phyloP scores from a whole-genome alignment of 2,329 filamentous ascomycete genomes.

The Cladosporium colombiae region DNA sequence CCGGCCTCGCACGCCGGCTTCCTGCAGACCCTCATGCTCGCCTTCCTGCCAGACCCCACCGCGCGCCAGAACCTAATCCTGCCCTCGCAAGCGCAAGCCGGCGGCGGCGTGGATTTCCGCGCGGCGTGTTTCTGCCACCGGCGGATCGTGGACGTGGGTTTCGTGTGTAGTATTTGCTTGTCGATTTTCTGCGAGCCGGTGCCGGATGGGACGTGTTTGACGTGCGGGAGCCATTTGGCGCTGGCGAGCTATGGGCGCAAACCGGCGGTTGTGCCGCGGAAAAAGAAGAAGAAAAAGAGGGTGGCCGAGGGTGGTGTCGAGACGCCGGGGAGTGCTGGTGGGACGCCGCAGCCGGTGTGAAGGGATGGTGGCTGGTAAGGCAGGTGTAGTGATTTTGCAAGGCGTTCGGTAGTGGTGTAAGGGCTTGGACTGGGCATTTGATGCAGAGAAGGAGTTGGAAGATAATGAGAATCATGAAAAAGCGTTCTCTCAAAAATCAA shows the following conservation, averaged over 20 bases:
- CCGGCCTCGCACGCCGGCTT: conserved; percentile 56
- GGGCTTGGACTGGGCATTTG: not conserved
- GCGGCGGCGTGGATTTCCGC: conserved; percentile 85
- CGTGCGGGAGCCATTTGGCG: conserved; percentile 77
- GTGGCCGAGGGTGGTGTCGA: conserved; percentile 38
- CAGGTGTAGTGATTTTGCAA: not conserved
- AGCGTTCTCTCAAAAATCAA: not conserved
- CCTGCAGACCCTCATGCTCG: conserved; percentile 92
- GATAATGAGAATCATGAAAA: not conserved
- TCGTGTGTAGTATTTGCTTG: conserved; percentile 93
- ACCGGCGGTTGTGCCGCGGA: conserved; percentile 71
- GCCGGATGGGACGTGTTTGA: conserved; percentile 70
- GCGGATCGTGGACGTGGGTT: conserved; percentile 85
- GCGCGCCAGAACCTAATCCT: conserved; percentile 67
- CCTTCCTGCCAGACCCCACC: conserved; percentile 73
- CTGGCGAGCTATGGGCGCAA: conserved; percentile 74
- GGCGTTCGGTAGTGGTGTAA: not conserved
- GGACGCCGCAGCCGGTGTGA: conserved; percentile 13
- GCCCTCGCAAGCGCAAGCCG: conserved; percentile 46
- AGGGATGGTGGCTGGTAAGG: too few species aligned
- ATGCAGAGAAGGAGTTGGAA: not conserved
- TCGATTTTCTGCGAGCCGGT: conserved; percentile 82
- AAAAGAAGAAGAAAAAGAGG: conserved; percentile 77
- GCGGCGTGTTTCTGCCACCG: conserved; percentile 98
- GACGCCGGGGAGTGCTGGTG: conserved; percentile 26